Conservation (phyloP, 2,329 filamentous ascomycete species). For the Niveomyces coronatus region DNA sequence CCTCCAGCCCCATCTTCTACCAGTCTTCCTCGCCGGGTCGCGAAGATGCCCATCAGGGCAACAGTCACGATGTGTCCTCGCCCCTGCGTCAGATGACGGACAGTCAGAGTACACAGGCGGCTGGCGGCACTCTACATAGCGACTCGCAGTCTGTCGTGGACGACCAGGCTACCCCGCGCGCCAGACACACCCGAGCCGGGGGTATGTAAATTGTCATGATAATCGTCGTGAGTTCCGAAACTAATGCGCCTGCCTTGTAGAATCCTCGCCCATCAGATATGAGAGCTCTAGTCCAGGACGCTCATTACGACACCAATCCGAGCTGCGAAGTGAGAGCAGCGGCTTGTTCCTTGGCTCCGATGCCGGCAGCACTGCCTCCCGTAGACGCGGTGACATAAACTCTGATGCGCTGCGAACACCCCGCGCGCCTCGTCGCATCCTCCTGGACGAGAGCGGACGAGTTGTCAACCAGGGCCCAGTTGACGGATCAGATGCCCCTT, state of each 20-base stretch:
- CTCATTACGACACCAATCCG: conserved; percentile 50
- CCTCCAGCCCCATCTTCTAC: conserved; percentile 76
- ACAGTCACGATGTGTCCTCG: conserved; percentile 35
- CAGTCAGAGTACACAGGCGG: conserved; percentile 38
- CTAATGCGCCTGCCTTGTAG: conserved; percentile 34
- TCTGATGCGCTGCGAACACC: conserved; percentile 59
- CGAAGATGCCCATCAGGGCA: conserved; percentile 19
- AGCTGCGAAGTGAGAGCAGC: conserved; percentile 74
- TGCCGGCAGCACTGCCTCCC: conserved; percentile 40
- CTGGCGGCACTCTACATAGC: conserved; percentile 34
- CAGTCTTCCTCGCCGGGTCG: conserved; percentile 38
- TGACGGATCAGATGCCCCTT: conserved; percentile 47
- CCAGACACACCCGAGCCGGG: conserved; percentile 48
- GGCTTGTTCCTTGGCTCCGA: conserved; percentile 68
- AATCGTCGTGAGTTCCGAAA: neutral
- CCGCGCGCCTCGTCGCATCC: conserved; percentile 41
- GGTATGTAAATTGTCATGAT: conserved; percentile 42
- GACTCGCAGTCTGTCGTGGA: conserved; percentile 42
- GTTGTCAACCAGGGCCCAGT: conserved; percentile 43
- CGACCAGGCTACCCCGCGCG: conserved; percentile 59
- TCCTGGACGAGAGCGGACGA: conserved; percentile 48
- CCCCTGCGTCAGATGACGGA: conserved; percentile 47
- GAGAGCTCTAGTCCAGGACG: conserved; percentile 82
- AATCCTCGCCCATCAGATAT: conserved; percentile 88
- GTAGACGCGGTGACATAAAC: conserved; percentile 74